A percentile compares a stretch with the other conserved stretches of the same genome.
phyloP scores from a whole-genome alignment of 352 stramenopile species.

The Pseudoperonospora humuli region DNA sequence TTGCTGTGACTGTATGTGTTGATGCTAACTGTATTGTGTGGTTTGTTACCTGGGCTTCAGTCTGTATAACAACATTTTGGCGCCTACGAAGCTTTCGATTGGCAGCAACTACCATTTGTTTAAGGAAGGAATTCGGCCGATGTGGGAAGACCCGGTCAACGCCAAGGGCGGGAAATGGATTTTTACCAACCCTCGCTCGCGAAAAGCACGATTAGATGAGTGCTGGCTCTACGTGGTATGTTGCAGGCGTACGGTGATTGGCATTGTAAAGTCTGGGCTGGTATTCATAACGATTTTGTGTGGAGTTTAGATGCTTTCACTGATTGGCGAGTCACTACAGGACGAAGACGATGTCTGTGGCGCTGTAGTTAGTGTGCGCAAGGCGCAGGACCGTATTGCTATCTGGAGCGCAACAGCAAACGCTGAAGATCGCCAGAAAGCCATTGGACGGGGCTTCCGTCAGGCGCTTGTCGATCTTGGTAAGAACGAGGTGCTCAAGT shows the following conservation, averaged over 20 bases:
- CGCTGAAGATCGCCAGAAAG: slow-evolving; percentile 65
- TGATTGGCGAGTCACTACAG: slow-evolving; percentile 95
- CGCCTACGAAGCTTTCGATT: slow-evolving; percentile 80
- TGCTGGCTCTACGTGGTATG: slow-evolving; percentile 93
- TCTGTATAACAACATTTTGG: slow-evolving; percentile 93
- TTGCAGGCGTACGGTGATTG: background rate
- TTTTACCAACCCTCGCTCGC: slow-evolving; percentile 91
- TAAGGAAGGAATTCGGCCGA: slow-evolving; percentile 93
- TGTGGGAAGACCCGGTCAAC: slow-evolving; percentile 96
- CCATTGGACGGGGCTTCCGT: slow-evolving; percentile 76
- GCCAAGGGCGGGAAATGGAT: slow-evolving; percentile 95
- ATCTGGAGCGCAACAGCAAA: slow-evolving; percentile 89
- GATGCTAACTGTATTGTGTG: background rate
- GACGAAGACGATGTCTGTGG: slow-evolving; percentile 92
- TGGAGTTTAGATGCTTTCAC: slow-evolving; percentile 79
- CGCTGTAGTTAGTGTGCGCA: slow-evolving; percentile 92
- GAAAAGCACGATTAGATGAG: slow-evolving; percentile 90
- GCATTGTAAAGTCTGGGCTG: background rate
- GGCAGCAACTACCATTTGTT: slow-evolving; percentile 98
- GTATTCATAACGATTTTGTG: slow-evolving; percentile 4
- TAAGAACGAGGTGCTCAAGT: slow-evolving; percentile 87
- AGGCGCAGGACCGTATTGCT: slow-evolving; percentile 92
- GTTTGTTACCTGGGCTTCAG: slow-evolving; percentile 17
- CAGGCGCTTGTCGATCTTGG: slow-evolving; percentile 71
- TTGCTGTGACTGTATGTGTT: background rate